Base-by-base conservation (phyloP, 768 basidiomycete genomes). In the Clitopilus hobsonii region DNA sequence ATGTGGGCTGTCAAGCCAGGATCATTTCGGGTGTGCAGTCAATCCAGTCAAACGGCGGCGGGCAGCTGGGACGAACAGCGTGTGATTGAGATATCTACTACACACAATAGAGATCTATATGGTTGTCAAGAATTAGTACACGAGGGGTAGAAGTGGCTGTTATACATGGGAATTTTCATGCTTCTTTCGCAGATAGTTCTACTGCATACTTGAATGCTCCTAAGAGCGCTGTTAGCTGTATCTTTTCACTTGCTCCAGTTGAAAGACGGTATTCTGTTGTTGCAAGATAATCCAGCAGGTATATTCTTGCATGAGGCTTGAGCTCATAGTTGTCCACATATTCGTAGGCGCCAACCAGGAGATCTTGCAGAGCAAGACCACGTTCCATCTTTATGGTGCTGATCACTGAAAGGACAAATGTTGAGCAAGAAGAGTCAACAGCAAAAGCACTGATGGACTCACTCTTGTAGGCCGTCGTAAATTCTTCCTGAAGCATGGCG, bases 401-500 rank as follows among this genome's bases (percentile, higher is more conserved):
- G 48, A 98, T 92, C 82, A 91, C 96, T 98, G 60, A 3, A 10
- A 22, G n/a, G 16, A 47, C 22, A 13, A 6, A 52, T 41, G 59
- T 16, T 54, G 22, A 5, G 32, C 22, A 36, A 54, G 7, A 45
- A 14, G 54, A 54, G 22, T 10, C 32, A 36, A 54, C 2, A 36
- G 36, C 50, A 25, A 36, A 51, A 14, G 26, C 45, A 28, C 23
- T 27, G 11, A 22, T 36, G 38, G 32, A 68, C 83, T 36, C 59
- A 91, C 91, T 84, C 63, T 86, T 83, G 67, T 94, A 94, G 16
- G 89, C 85, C 0, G 89, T 94, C 1, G 93, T 94, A 61, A 98
- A 98, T 63, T 97, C 94, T 61, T 98, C 94, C 3, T 88, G 82
- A 65, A 98, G 82, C 97, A 99, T 98, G 7, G 90, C 91, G 59